Conservation (phyloP, 2,329 filamentous ascomycete species). For the Zasmidium citrigriseum region DNA sequence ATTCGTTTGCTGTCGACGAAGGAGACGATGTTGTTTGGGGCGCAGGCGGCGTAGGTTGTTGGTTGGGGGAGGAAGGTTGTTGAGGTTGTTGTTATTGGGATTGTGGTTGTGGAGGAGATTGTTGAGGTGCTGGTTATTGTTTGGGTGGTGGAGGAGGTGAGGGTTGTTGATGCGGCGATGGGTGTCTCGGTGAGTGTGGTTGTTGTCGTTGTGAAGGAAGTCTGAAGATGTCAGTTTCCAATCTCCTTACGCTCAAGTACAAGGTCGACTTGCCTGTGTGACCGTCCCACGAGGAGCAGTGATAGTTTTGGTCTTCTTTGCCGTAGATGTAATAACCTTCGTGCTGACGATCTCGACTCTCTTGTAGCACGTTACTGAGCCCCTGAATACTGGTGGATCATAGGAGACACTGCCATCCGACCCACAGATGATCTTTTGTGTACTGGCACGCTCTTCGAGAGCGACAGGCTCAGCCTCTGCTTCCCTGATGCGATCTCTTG, state of each 20-base stretch:
- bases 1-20: conserved; percentile 15
- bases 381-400: conserved; percentile 15
- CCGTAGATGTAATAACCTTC: conserved; percentile 12
- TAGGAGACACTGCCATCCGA: conserved; percentile 15
- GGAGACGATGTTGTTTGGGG: conserved; percentile 11
- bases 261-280: conserved; percentile 3
- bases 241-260: neutral
- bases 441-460: conserved; percentile 4
- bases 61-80: conserved; percentile 15
- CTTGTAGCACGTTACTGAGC: conserved; percentile 15
- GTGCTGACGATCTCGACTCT: conserved; percentile 12
- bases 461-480: conserved; percentile 1
- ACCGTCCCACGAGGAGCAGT: conserved; percentile 10
- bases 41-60: conserved; percentile 18
- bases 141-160: conserved; percentile 11
- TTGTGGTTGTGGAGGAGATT: conserved; percentile 9
- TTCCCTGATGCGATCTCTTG: neutral
- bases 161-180: conserved; percentile 12
- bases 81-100: conserved; percentile 6
- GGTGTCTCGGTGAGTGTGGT: conserved; percentile 10
- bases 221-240: conserved; percentile 5
- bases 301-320: conserved; percentile 11
- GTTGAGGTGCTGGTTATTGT: conserved; percentile 12
- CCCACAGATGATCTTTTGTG: conserved; percentile 15
- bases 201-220: conserved; percentile 7